Evolutionary conservation across 768 basidiomycete genomes (phyloP).

Genomic region (Boletus vinaceobasis): DNA sequence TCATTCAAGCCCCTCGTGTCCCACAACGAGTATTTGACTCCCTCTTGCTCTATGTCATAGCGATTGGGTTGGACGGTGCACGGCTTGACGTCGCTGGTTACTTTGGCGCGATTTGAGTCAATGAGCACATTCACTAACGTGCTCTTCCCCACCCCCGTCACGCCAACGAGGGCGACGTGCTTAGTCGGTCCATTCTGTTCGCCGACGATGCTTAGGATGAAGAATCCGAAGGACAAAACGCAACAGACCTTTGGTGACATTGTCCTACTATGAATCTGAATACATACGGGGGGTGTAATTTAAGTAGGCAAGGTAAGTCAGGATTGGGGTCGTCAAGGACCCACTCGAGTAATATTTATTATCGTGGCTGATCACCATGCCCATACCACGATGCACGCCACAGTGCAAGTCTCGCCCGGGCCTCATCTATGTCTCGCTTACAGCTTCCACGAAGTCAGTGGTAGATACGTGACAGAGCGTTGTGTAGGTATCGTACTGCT

Average conservation of each 20-base stretch:
- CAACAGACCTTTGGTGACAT: slow-evolving; percentile 6
- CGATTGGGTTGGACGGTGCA: neutral
- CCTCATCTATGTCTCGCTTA: too few relatives aligned
- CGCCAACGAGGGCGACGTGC: slow-evolving; percentile 13
- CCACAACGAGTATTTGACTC: neutral
- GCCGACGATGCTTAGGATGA: neutral
- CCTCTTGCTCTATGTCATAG: neutral
- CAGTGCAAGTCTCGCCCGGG: neutral
- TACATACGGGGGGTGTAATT: neutral
- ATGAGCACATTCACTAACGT: slow-evolving; percentile 16
- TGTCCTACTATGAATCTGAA: neutral
- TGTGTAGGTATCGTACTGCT: neutral
- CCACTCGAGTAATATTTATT: neutral
- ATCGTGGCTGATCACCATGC: slow-evolving; percentile 3
- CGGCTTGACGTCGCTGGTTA: slow-evolving; percentile 4
- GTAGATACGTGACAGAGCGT: neutral
- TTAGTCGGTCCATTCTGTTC: slow-evolving; percentile 2
- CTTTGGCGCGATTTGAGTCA: neutral
- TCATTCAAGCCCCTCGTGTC: slow-evolving; percentile 16
- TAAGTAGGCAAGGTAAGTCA: neutral
- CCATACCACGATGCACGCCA: slow-evolving; percentile 2
- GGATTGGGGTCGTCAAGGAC: neutral
- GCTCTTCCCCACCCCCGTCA: slow-evolving; percentile 15
- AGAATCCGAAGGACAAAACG: neutral
- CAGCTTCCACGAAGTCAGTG: too few relatives aligned